Conservation (phyloP, 2,329 filamentous ascomycete species). For the Bipolaris bicolor region DNA sequence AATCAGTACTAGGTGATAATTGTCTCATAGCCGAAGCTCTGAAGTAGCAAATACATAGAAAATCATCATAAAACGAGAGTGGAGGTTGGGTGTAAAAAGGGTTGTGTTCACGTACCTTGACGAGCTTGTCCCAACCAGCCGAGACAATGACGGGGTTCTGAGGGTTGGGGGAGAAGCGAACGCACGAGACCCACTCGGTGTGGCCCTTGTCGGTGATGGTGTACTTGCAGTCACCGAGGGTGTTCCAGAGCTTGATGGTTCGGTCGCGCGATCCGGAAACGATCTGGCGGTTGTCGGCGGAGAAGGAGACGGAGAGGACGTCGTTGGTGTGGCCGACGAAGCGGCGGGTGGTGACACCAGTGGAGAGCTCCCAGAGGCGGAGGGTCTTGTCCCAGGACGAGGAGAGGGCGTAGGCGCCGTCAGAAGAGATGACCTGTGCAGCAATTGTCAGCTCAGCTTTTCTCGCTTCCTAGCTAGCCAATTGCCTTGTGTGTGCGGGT, state of each 20-base stretch:
- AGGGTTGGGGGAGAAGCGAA: constrained; percentile 99
- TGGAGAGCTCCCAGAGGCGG: constrained; percentile 98
- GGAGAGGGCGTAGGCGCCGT: constrained; percentile 98
- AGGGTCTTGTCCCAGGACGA: constrained; percentile 99
- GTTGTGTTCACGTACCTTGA: constrained; percentile 80
- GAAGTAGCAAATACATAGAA: constrained; percentile 99
- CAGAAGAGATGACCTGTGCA: constrained; percentile 92
- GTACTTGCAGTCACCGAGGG: constrained; percentile 99
- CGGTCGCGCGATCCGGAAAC: constrained; percentile 98
- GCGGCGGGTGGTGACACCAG: constrained; percentile 93
- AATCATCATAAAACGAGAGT: constrained; percentile 78
- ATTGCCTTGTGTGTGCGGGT: constrained; percentile 31
- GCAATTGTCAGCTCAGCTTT: constrained; percentile 42
- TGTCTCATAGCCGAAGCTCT: constrained; percentile 99
- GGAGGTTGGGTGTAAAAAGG: background rate
- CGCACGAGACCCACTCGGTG: constrained; percentile 99
- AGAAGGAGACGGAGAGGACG: constrained; percentile 99
- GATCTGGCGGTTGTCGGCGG: constrained; percentile 99
- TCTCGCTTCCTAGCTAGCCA: constrained; percentile 32
- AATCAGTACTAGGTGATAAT: constrained; percentile 89
- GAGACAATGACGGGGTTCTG: constrained; percentile 99
- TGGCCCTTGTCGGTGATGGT: constrained; percentile 99
- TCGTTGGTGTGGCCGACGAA: constrained; percentile 99
- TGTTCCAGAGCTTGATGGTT: constrained; percentile 99
- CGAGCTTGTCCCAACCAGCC: constrained; percentile 98